Percentiles rank a stretch among this genome's conserved stretches.
phyloP scores from a whole-genome alignment of 2,329 filamentous ascomycete genomes.

The Seiridium cupressi region DNA sequence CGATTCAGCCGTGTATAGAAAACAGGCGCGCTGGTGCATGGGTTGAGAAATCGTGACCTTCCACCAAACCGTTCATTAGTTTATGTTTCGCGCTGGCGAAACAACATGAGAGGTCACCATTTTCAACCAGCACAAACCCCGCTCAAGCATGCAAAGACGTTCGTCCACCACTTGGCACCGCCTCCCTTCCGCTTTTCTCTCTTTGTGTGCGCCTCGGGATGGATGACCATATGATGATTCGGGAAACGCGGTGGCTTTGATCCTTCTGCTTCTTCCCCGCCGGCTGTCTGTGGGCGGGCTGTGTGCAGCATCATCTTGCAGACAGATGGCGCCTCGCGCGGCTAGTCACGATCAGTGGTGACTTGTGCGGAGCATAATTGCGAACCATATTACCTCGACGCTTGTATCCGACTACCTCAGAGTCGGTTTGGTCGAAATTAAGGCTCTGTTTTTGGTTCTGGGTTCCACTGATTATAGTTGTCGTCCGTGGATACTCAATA shows the following conservation, averaged over 20 bases:
- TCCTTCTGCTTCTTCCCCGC: background rate
- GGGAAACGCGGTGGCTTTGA: background rate
- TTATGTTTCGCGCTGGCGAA: background rate
- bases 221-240: background rate
- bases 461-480: too few relatives aligned
- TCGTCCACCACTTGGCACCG: background rate
- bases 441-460: too few relatives aligned
- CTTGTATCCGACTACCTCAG: too few relatives aligned
- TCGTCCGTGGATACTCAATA: too few relatives aligned
- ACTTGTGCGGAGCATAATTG: too few relatives aligned
- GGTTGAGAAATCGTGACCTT: too few relatives aligned
- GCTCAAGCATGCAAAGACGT: background rate
- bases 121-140: background rate
- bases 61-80: too few relatives aligned
- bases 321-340: background rate
- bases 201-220: background rate
- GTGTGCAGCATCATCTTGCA: background rate
- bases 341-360: background rate
- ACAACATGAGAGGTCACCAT: background rate
- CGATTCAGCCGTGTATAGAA: too few relatives aligned
- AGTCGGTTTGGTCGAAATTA: too few relatives aligned
- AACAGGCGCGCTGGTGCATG: too few relatives aligned
- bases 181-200: background rate
- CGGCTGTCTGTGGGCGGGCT: background rate
- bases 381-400: too few relatives aligned